Conservation (phyloP, 2,329 filamentous ascomycete genomes). For the Venturia pyrina region DNA sequence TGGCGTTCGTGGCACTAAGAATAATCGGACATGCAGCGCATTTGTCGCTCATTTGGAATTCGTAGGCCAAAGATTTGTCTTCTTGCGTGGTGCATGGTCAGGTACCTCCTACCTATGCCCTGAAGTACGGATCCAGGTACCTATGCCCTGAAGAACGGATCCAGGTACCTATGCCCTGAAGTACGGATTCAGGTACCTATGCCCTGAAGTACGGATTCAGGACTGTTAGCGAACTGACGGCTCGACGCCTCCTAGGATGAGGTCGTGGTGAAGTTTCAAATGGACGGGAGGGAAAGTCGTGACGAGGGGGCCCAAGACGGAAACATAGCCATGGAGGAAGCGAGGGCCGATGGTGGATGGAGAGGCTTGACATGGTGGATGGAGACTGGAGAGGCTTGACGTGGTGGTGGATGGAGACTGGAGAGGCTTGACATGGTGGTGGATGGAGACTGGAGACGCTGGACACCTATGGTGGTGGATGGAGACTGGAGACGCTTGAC, state of each 20-base stretch:
- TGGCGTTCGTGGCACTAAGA: not conserved
- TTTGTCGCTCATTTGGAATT: not conserved
- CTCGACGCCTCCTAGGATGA: not conserved
- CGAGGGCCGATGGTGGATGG: not conserved
- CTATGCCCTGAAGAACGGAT: no score
- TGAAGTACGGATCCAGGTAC: no score
- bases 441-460: no score
- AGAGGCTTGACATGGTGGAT: constrained; percentile 1
- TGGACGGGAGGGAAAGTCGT: not conserved
- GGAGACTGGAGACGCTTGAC: not conserved
- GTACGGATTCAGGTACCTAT: no score
- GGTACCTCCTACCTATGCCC: not conserved
- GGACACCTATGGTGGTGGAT: not conserved
- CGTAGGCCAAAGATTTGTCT: not conserved
- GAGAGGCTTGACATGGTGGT: constrained; percentile 1
- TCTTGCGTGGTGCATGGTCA: not conserved
- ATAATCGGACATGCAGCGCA: not conserved
- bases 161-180: not conserved
- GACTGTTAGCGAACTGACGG: not conserved
- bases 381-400: not conserved
- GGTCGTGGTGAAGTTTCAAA: not conserved
- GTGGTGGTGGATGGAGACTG: not conserved
- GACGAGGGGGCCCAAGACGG: not conserved
- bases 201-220: not conserved
- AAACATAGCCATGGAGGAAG: not conserved